Conservation (phyloP, 768 basidiomycete species). For the Tremella yokohamensis region DNA sequence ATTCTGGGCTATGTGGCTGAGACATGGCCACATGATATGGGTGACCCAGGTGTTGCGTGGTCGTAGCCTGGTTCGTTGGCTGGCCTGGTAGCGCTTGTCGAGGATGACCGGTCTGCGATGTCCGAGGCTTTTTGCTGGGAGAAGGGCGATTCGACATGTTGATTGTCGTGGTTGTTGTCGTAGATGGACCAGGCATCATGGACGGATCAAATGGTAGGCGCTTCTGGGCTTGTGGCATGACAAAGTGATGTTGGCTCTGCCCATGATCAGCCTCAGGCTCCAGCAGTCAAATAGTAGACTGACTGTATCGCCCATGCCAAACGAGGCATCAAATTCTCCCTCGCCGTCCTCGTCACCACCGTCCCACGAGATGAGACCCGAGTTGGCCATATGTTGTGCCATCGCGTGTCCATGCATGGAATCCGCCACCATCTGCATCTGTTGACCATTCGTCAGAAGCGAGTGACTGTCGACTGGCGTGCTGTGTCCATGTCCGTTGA, state of each 20-base stretch:
- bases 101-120: not conserved
- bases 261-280: not conserved
- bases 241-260: slow-evolving; percentile 5
- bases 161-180: not conserved
- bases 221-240: slow-evolving; percentile 12
- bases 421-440: not conserved
- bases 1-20: slow-evolving; percentile 4
- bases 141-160: not conserved
- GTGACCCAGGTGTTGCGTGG: slow-evolving; percentile 9
- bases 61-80: slow-evolving; percentile 14
- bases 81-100: not conserved
- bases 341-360: slow-evolving; percentile 24
- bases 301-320: slow-evolving; percentile 25
- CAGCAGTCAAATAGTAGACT: slow-evolving; percentile 1
- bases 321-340: slow-evolving; percentile 27
- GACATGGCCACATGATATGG: not conserved
- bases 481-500: too few species aligned
- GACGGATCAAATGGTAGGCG: slow-evolving; percentile 2
- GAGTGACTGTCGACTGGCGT: not conserved
- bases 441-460: not conserved
- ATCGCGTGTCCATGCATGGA: slow-evolving; percentile 4
- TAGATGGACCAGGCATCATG: slow-evolving; percentile 1
- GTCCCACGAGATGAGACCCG: slow-evolving; percentile 25
- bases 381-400: slow-evolving; percentile 10
- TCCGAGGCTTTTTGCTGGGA: slow-evolving; percentile 22